Evolutionary conservation across 805 yeast species (phyloP), one percentile per base, ranked within the genome.

Genomic region (Teunomyces pallodes): DNA sequence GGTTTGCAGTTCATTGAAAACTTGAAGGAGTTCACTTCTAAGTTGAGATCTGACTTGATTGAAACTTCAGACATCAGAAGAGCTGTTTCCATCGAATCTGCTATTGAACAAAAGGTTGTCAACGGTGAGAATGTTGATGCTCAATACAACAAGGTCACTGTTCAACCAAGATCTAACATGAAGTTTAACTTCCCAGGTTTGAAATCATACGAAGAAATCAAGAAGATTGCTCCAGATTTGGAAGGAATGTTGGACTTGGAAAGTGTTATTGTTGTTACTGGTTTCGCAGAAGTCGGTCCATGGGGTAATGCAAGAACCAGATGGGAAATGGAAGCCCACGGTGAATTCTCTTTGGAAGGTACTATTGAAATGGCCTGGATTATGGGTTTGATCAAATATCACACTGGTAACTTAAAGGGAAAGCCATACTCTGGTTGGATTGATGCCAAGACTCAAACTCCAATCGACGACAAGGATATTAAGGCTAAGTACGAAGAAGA

Each of bases 331-430:
- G 99, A 94, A 76, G 89, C 97, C 41, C 58, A 69, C 52, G 99
- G 99, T 62, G 90, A 87, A 65, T 94, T 94, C 74, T 91, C 97
- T 8, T 76, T 94, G 60, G 99, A 94, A 74, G 99, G 99, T 64
- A 87, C 97, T 65, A 86, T 94, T 65, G 99, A 94, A 76, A 91
- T 94, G 96, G 98, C 99, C 43, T 94, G 98, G 97, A 91, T 94
- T 60, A 94, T 94, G 98, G 97, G 97, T 58, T 81, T 87, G 66
- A 91, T 94, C 75, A 90, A 89, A 74, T 94, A 94, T 76, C 94
- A 88, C 76, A 88, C 89, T 58, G 98, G 97, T 75, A 78, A 79
- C 66, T 77, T 88, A 64, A 89, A 89, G 81, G 91, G 91, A 64
- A 84, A 84, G 68, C 92, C 90, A 61, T 91, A 91, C 77, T 78